Evolutionary conservation across 2,329 filamentous ascomycete genomes (phyloP), one percentile per base, ranked within the genome.

Genomic region (Amauroascus niger): DNA sequence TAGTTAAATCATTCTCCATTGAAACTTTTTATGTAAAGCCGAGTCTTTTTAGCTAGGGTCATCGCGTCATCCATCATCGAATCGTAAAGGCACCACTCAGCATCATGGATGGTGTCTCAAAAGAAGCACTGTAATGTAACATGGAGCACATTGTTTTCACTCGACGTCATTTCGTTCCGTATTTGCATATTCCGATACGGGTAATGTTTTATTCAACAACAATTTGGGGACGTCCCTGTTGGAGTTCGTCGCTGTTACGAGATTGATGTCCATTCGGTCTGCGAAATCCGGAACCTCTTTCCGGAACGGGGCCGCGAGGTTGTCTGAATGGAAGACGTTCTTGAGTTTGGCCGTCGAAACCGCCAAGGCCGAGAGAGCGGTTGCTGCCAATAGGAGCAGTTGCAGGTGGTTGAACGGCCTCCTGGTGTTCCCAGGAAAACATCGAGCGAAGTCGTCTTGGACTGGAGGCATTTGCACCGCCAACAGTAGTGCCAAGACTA

Each of bases 331-430:
- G 80, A 61, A 77, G 71, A 55, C 77, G 73, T 60, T 76, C 76
- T 58, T 75, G 73, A 56, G 52, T 24, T 57, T 78, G 74, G 59
- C 76, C 76, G 60, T 83, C 79, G 66, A 77, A 80, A 61, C 68
- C 71, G 61, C 69, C 71, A 56, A 77, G 76, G 66, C 79, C 80
- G 66, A 83, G 80, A 37, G 79, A 75, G 58, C 81, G 75, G 69
- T 83, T 81, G 65, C 81, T 80, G 56, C 81, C 81, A 62, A 84
- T 83, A 35, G 81, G 78, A 24, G 78, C 80, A 54, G 79, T 68
- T 53, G 67, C 62, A 49, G 68, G 66, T 61, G 69, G 61, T 60
- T 73, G 76, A 22, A 20, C 6, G 60, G 71, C 73, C 62, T 73
- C 72, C 58, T 77, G 73, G 55, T 75, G 73, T 61, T 79, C 79